phyloP scores from a whole-genome alignment of 495 filamentous ascomycete species.

The Oleoguttula mirabilis region DNA sequence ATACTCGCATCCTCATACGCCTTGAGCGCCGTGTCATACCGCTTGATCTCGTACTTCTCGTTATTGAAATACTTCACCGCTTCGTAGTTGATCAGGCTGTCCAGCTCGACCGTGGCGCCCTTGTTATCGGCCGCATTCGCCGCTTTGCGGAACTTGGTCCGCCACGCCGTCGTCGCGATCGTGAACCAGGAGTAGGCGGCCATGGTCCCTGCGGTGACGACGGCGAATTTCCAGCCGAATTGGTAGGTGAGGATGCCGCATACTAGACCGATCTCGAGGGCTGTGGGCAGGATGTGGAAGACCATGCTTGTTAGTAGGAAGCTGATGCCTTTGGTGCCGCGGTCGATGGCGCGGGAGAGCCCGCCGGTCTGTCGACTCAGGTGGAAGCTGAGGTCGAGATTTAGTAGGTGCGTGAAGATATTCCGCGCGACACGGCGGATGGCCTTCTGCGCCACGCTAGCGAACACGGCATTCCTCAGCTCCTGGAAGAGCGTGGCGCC shows the following conservation, averaged over 20 bases:
- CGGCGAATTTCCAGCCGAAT: conserved; percentile 82
- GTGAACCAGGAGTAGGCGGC: conserved; percentile 87
- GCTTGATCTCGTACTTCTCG: conserved; percentile 79
- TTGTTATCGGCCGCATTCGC: conserved; percentile 94
- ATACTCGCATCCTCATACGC: conserved; percentile 88
- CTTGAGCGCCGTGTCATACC: conserved; percentile 79
- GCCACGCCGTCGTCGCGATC: conserved; percentile 88
- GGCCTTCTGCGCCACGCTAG: conserved; percentile 91
- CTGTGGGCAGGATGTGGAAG: conserved; percentile 90
- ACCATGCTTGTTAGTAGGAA: conserved; percentile 96
- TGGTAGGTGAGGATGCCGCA: conserved; percentile 93
- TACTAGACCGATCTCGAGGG: conserved; percentile 85
- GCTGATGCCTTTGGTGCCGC: conserved; percentile 95
- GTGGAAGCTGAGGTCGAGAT: conserved; percentile 86
- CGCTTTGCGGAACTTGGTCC: conserved; percentile 88
- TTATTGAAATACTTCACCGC: conserved; percentile 99
- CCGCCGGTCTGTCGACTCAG: conserved; percentile 89
- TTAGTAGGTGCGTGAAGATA: conserved; percentile 82
- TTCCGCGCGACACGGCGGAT: conserved; percentile 82
- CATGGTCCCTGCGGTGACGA: conserved; percentile 86
- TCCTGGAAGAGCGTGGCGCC: conserved; percentile 82
- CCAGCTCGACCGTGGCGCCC: conserved; percentile 88
- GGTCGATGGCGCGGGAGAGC: conserved; percentile 84
- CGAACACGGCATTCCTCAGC: conserved; percentile 88
- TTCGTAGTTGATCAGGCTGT: conserved; percentile 95